Base-by-base conservation (phyloP, 495 filamentous ascomycete species). In the Chaetomium cochliodes region DNA sequence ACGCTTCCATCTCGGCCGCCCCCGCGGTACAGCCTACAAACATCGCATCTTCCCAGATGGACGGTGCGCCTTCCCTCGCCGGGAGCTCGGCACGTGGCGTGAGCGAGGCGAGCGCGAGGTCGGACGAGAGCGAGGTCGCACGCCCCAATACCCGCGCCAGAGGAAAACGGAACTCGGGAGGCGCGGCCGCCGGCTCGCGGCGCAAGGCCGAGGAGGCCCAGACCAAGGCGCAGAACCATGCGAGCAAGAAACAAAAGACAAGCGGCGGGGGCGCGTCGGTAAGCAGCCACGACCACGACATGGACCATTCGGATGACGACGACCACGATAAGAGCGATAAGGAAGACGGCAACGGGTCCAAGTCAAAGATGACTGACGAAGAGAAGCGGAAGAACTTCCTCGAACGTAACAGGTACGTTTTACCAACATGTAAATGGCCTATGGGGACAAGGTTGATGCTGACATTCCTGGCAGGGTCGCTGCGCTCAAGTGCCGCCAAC, bases 381-480 rank as follows among this genome's bases (percentile, higher is more conserved):
- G 94, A 98, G 78, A 98, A 98, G 82, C 80, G 94, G 46, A 97
- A 94, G 80, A 98, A 98, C 71, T 98, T 98, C 77, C 80, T 98
- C 11, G 94, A 98, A 70, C 82, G 94, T 39, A 98, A 98, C 75
- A 84, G 94, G 94, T 97, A 86, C 70, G 90, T 81, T 65, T 26
- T 61, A 15, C 5, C 2, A 25, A 11, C 0, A 23, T 5, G 5
- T 18, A 5, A n/a, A 11, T 50, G 9, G 22, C 11, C n/a, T 41
- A 28, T 63, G 28, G n/a, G 28, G 23, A 37, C 37, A 22, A 46
- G 12, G 6, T 11, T 65, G 51, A 46, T 58, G 41, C 41, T 52
- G 8, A 61, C 33, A 13, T 53, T 2, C 52, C 11, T 4, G 56
- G 18, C 67, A 98, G 94, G 73, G 92, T 98, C 67, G 94, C 94